These are phyloP conservation scores for Trypanosoma lewisi DNA, from an alignment of 208 protist species.

Conservation along the genomic window DNA sequence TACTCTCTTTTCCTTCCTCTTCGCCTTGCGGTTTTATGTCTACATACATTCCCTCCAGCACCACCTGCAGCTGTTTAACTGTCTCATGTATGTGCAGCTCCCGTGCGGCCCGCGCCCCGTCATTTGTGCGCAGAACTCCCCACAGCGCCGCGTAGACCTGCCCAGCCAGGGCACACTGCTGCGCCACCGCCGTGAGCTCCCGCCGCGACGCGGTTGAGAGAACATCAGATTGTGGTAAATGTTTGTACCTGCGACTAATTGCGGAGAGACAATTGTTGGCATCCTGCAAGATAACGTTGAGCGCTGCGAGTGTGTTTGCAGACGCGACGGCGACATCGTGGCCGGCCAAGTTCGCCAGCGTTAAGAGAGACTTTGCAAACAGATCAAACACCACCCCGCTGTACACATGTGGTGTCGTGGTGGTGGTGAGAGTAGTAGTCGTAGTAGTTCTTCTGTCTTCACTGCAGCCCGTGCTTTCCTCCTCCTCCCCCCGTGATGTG, in stretches of 20 bases:
- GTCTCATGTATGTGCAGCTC: slow-evolving; percentile 44
- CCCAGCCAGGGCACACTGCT: slow-evolving; percentile 54
- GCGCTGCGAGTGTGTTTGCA: slow-evolving; percentile 66
- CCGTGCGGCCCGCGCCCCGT: slow-evolving; percentile 36
- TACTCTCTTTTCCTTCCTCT: not conserved
- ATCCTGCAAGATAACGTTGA: slow-evolving; percentile 54
- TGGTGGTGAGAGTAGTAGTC: too few relatives aligned
- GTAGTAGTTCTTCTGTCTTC: not conserved
- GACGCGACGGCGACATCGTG: slow-evolving; percentile 52
- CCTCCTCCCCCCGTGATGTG: slow-evolving; percentile 27
- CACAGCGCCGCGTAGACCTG: slow-evolving; percentile 71
- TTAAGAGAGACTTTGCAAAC: slow-evolving; percentile 41
- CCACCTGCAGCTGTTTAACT: slow-evolving; percentile 35
- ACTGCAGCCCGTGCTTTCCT: not conserved
- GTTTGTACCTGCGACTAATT: slow-evolving; percentile 12
- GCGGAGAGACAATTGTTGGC: slow-evolving; percentile 31
- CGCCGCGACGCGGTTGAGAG: not conserved
- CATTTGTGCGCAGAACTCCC: slow-evolving; percentile 48
- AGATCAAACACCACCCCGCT: slow-evolving; percentile 45
- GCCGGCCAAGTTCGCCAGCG: slow-evolving; percentile 44
- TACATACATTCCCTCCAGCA: slow-evolving; percentile 24
- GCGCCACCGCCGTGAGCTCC: slow-evolving; percentile 30
- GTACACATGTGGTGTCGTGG: slow-evolving; percentile 21
- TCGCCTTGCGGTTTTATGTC: too few relatives aligned
- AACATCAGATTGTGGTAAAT: not conserved